Percentiles rank a stretch among this genome's conserved stretches.
These are phyloP conservation scores for Sphaerulina musiva DNA, from an alignment of 2,329 filamentous ascomycete genomes.

Conservation along the genomic window DNA sequence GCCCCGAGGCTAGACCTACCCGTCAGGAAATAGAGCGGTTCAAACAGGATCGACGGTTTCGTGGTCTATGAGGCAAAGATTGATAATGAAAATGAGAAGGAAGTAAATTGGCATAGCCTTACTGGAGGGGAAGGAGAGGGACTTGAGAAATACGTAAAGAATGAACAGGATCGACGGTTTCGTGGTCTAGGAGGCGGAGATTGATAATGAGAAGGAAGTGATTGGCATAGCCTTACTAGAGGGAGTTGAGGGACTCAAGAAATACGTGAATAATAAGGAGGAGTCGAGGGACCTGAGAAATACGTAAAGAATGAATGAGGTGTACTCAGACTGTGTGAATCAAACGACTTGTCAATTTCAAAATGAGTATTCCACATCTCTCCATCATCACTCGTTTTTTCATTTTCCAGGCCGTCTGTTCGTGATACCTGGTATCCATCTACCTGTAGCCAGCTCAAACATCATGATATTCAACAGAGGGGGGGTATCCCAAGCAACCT, in stretches of 20 bases:
- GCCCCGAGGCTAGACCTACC: conserved; percentile 41
- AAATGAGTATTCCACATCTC: no score
- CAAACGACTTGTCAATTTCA: no score
- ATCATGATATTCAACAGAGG: background rate
- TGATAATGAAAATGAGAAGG: no score
- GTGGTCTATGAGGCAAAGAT: conserved; percentile 1
- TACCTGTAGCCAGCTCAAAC: background rate
- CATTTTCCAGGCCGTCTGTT: no score
- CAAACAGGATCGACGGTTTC: conserved; percentile 22
- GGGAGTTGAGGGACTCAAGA: background rate
- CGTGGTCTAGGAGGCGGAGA: background rate
- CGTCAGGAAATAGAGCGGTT: conserved; percentile 33
- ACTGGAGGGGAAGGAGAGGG: background rate
- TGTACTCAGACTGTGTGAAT: no score
- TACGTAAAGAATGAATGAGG: background rate
- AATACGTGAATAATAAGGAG: background rate
- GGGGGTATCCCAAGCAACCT: background rate
- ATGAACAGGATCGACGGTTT: background rate
- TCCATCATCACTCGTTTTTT: no score
- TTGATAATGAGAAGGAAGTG: no score
- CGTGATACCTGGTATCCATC: no score
- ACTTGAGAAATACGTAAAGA: background rate
- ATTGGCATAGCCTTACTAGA: background rate
- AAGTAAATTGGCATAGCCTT: no score
- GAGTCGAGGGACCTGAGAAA: background rate